Conservation (phyloP, 2,329 filamentous ascomycete genomes). For the Thelonectria blattea region DNA sequence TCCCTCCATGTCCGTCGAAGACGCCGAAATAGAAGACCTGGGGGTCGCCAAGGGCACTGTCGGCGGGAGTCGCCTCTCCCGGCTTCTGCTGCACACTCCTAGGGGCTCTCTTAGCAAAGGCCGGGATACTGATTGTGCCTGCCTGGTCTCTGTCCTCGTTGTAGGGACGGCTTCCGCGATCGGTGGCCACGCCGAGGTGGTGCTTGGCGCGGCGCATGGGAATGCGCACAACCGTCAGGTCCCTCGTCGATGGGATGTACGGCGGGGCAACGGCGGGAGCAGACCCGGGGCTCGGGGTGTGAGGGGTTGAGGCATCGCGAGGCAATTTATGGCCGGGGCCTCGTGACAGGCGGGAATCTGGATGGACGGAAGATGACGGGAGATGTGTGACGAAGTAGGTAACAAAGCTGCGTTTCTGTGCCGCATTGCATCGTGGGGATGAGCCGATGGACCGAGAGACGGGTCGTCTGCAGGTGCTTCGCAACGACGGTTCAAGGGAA, state of each 20-base stretch:
- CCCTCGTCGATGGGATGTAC: slow-evolving; percentile 64
- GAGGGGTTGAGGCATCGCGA: slow-evolving; percentile 81
- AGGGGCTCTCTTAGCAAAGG: slow-evolving; percentile 85
- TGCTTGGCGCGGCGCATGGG: slow-evolving; percentile 93
- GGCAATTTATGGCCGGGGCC: slow-evolving; percentile 85
- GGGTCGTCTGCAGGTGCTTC: slow-evolving; percentile 19
- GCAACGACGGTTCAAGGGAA: slow-evolving; percentile 20
- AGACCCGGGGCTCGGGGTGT: slow-evolving; percentile 62
- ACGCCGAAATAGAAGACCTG: slow-evolving; percentile 98
- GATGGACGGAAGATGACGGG: slow-evolving; percentile 89
- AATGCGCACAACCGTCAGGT: slow-evolving; percentile 93
- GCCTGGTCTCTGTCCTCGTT: slow-evolving; percentile 97
- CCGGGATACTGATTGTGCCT: slow-evolving; percentile 89
- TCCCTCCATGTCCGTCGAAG: slow-evolving; percentile 94
- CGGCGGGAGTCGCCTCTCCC: slow-evolving; percentile 71
- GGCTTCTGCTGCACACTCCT: slow-evolving; percentile 61
- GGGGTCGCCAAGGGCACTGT: slow-evolving; percentile 83
- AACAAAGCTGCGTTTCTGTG: slow-evolving; percentile 68
- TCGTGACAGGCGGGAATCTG: slow-evolving; percentile 71
- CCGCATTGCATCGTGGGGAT: slow-evolving; percentile 19
- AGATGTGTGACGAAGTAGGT: slow-evolving; percentile 98
- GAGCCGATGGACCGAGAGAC: slow-evolving; percentile 7
- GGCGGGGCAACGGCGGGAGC: slow-evolving; percentile 65
- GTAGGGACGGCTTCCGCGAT: slow-evolving; percentile 81
- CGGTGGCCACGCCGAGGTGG: slow-evolving; percentile 84